These are phyloP conservation scores for Sporothrix pseudoabietina DNA, from an alignment of 2,329 filamentous ascomycete genomes.

Conservation along the genomic window DNA sequence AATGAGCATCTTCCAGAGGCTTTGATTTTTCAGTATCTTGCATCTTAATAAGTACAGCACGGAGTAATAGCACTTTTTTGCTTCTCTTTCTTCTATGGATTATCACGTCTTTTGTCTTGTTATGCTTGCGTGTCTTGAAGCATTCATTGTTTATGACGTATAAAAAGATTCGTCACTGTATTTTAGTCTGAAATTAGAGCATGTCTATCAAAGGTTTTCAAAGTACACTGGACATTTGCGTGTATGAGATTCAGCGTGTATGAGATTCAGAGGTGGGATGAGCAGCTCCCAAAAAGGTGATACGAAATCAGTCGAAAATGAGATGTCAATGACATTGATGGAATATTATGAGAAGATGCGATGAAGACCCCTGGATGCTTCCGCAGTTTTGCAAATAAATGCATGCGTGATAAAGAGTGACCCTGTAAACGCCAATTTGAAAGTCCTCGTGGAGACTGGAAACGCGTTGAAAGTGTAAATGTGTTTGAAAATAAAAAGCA, in stretches of 20 bases:
- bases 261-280: too few species aligned
- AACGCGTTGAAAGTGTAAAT: neutral
- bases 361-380: neutral
- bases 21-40: neutral
- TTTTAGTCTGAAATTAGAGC: neutral
- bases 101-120: neutral
- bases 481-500: neutral
- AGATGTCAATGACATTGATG: neutral
- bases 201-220: neutral
- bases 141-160: neutral
- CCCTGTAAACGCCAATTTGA: conserved; percentile 10
- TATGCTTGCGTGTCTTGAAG: neutral
- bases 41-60: neutral
- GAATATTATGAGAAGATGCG: neutral
- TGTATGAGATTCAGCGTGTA: too few species aligned
- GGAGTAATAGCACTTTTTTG: conserved; percentile 2
- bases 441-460: neutral
- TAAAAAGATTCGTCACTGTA: neutral
- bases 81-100: neutral
- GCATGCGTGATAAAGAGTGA: neutral
- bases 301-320: neutral
- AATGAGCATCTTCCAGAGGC: too few species aligned
- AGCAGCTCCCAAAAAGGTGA: neutral
- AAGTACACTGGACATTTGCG: too few species aligned
- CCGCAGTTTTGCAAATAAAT: neutral